Conservation (phyloP, 495 filamentous ascomycete species). For the Glutinoglossum americanum region DNA sequence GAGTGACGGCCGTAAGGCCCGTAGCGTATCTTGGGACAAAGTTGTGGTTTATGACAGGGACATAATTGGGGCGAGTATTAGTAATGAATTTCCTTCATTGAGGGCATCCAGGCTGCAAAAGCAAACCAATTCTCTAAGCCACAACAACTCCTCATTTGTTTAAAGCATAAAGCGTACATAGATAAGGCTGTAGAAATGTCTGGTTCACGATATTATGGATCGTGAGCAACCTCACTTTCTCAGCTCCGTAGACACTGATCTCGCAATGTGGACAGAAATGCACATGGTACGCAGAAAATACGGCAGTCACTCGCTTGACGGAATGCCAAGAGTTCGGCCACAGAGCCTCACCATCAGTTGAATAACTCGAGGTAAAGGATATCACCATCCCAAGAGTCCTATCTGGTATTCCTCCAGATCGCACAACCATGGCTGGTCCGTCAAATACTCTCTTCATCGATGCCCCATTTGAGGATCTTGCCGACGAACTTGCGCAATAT, state of each 20-base stretch:
- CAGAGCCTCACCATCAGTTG: not conserved
- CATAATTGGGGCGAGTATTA: not conserved
- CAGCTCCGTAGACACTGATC: too few species aligned
- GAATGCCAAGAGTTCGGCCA: not conserved
- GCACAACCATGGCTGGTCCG: slow-evolving; percentile 7
- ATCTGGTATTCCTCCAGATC: not conserved
- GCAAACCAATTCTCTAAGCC: not conserved
- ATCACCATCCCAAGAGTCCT: not conserved
- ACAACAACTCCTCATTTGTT: not conserved
- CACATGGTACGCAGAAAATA: not conserved
- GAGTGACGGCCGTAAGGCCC: not conserved
- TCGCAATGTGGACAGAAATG: too few species aligned
- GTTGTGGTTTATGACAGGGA: not conserved
- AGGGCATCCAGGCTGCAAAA: not conserved
- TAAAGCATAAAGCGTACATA: not conserved
- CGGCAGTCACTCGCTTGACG: not conserved
- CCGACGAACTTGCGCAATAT: slow-evolving; percentile 72
- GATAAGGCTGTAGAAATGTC: not conserved
- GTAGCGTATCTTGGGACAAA: not conserved
- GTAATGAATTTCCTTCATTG: not conserved
- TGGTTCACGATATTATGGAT: not conserved
- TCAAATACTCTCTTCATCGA: slow-evolving; percentile 55
- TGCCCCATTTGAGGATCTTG: slow-evolving; percentile 70
- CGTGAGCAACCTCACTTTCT: not conserved
- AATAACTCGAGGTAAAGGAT: not conserved